These are phyloP conservation scores for Coemansia sp. DNA, from an alignment of 192 early-diverging fungal genomes.

Conservation along the genomic window DNA sequence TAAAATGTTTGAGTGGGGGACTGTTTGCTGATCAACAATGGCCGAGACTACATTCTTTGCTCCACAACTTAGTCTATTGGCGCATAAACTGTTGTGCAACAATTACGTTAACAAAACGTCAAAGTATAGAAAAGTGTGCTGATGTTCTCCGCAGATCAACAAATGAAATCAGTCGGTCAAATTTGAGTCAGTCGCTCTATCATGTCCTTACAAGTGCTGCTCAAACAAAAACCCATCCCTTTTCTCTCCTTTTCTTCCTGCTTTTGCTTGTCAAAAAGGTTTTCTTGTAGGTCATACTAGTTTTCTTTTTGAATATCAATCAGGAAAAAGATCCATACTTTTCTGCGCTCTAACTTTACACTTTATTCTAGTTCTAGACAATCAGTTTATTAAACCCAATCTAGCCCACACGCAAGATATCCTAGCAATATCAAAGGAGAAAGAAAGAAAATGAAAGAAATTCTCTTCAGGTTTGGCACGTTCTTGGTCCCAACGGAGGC, in stretches of 20 bases:
- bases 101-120: not conserved
- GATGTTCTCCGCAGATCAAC: not conserved
- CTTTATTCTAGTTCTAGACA: not conserved
- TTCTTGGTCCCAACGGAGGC: slow-evolving; percentile 20
- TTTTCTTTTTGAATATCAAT: not conserved
- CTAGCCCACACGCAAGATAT: not conserved
- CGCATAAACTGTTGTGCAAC: slow-evolving; percentile 2
- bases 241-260: no score
- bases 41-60: not conserved
- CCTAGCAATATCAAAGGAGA: not conserved
- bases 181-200: no score
- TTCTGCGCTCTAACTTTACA: not conserved
- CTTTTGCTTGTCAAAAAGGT: not conserved
- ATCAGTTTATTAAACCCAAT: not conserved
- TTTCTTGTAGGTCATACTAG: no score
- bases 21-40: no score
- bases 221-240: no score
- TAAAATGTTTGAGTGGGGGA: no score
- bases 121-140: no score
- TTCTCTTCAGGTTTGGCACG: slow-evolving; percentile 28
- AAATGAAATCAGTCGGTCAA: no score
- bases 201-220: no score
- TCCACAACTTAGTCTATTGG: not conserved
- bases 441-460: slow-evolving; percentile 3
- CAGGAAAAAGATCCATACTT: not conserved